These are phyloP conservation scores for Saccharomyces hybrid DNA, from an alignment of 1,139 yeast species.

Conservation along the genomic window DNA sequence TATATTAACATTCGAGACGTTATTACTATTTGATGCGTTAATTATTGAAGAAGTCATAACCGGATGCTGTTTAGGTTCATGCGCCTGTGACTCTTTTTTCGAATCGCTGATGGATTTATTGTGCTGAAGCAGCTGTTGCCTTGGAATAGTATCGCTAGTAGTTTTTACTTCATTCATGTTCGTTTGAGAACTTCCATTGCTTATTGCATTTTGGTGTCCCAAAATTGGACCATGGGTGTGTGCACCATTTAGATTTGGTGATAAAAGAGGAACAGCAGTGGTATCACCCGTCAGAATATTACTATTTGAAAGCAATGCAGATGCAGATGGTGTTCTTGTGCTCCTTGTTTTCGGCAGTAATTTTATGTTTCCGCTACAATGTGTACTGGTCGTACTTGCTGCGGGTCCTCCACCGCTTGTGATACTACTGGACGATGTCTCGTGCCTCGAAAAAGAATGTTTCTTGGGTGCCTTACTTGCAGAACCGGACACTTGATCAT, in stretches of 20 bases:
- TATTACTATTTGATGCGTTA: neutral
- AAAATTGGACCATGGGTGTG: neutral
- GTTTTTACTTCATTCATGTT: conserved; percentile 6
- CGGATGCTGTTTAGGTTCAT: neutral
- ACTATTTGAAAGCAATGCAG: neutral
- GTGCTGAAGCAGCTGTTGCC: neutral
- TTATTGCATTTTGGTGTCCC: neutral
- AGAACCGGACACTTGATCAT: neutral
- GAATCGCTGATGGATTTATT: neutral
- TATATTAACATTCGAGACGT: neutral
- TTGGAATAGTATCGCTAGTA: neutral
- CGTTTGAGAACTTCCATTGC: neutral
- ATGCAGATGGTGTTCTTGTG: neutral
- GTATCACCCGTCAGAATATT: neutral
- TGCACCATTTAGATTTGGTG: neutral
- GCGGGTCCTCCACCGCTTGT: neutral
- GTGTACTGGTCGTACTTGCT: neutral
- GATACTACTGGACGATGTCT: neutral
- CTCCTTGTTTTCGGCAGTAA: neutral
- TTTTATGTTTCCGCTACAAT: neutral
- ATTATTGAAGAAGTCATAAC: neutral
- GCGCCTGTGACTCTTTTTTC: neutral
- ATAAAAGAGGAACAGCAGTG: neutral
- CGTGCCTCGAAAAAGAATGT: neutral
- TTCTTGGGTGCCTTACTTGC: neutral